Evolutionary conservation across 2,329 filamentous ascomycete species (phyloP).

Genomic region (Talaromyces verruculosus): DNA sequence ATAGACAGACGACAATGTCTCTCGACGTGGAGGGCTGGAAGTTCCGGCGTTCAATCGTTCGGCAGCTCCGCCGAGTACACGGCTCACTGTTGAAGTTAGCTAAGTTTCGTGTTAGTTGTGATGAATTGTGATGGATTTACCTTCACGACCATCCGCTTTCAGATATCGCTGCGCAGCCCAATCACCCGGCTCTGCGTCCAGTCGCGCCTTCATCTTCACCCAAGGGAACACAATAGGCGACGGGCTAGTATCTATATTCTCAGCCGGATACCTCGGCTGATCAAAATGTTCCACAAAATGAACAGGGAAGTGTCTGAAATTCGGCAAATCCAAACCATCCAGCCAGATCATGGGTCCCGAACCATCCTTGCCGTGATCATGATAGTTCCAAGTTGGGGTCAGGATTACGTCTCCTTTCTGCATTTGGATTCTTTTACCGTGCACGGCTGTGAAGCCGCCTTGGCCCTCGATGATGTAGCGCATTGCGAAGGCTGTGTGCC

Average conservation of each 20-base stretch:
- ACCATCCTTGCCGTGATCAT: conserved; percentile 61
- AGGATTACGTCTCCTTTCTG: conserved; percentile 57
- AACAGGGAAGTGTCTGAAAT: conserved; percentile 53
- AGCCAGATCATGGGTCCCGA: conserved; percentile 58
- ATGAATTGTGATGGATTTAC: conserved; percentile 25
- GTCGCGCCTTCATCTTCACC: conserved; percentile 44
- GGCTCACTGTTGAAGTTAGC: conserved; percentile 11
- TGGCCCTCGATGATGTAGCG: conserved; percentile 60
- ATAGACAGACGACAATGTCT: conserved; percentile 56
- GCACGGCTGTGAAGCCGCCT: conserved; percentile 59
- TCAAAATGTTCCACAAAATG: conserved; percentile 57
- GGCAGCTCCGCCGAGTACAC: conserved; percentile 50
- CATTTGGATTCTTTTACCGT: conserved; percentile 55
- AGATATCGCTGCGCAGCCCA: conserved; percentile 38
- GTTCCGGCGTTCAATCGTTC: conserved; percentile 44
- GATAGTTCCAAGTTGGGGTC: conserved; percentile 61
- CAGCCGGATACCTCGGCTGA: conserved; percentile 51
- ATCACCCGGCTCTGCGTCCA: conserved; percentile 38
- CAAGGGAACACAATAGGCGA: conserved; percentile 53
- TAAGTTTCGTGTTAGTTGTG: not conserved
- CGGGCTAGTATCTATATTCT: conserved; percentile 42
- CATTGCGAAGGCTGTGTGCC: conserved; percentile 58
- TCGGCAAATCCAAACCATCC: conserved; percentile 56
- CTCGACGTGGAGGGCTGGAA: conserved; percentile 42
- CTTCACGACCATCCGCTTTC: conserved; percentile 37